Percentiles rank a stretch among this genome's conserved stretches.
Evolutionary conservation across 352 stramenopile species (phyloP).

Genomic region (Phytophthora megakarya): DNA sequence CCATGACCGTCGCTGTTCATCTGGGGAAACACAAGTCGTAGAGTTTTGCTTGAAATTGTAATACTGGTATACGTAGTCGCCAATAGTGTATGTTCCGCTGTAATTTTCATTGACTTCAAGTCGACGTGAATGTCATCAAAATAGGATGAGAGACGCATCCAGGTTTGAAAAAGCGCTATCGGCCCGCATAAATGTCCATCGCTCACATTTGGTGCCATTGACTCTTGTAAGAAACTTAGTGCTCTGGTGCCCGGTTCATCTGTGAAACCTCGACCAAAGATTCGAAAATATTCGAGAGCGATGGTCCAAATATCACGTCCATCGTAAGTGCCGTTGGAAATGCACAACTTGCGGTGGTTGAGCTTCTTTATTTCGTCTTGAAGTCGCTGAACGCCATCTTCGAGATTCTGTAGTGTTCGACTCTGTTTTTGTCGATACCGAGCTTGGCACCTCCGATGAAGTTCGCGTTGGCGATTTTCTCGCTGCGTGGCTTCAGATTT

Average conservation of each 20-base stretch:
- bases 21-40: background rate
- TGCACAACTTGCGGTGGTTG: too few relatives aligned
- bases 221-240: background rate
- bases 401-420: too few relatives aligned
- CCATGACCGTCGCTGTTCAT: background rate
- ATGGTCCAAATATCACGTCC: too few relatives aligned
- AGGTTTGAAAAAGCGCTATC: background rate
- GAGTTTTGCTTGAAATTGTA: background rate
- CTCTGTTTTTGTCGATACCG: too few relatives aligned
- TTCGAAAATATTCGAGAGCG: too few relatives aligned
- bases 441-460: too few relatives aligned
- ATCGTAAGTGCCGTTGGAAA: too few relatives aligned
- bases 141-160: background rate
- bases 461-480: too few relatives aligned
- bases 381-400: too few relatives aligned
- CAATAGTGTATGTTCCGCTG: background rate
- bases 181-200: background rate
- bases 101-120: background rate
- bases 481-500: too few relatives aligned
- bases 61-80: background rate
- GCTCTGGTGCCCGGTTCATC: too few relatives aligned
- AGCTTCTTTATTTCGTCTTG: background rate
- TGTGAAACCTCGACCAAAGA: too few relatives aligned
- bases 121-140: background rate
- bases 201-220: conserved; percentile 1